Percentiles rank a stretch among this genome's conserved stretches.
These are phyloP conservation scores for Phyllostachys edulis DNA, from an alignment of 176 grass and related monocot genomes.

Conservation along the genomic window DNA sequence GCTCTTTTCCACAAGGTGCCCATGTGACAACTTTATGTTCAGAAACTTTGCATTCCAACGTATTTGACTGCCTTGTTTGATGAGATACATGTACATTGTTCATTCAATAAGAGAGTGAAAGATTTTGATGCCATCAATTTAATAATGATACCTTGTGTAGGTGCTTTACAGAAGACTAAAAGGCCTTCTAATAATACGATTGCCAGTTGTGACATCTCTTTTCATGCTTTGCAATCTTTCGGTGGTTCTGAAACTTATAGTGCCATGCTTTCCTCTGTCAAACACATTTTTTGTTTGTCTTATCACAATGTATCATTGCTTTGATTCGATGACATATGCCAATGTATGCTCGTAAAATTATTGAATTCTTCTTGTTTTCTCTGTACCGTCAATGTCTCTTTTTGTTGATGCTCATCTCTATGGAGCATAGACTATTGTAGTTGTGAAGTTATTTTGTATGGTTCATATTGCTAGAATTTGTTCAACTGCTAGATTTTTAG, in stretches of 20 bases:
- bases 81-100: slow-evolving; percentile 1
- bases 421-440: neutral
- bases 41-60: neutral
- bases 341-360: neutral
- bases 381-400: neutral
- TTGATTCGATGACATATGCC: neutral
- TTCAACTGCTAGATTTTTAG: neutral
- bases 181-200: slow-evolving; percentile 5
- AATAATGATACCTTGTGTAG: neutral
- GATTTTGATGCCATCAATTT: slow-evolving; percentile 4
- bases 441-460: neutral
- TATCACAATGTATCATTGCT: slow-evolving; percentile 1
- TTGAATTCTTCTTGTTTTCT: neutral
- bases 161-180: neutral
- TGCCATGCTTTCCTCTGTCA: slow-evolving; percentile 1
- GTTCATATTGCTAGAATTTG: neutral
- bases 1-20: slow-evolving; percentile 93
- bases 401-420: neutral
- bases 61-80: neutral
- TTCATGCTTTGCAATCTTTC: neutral
- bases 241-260: neutral
- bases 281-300: slow-evolving; percentile 1
- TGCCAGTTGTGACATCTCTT: neutral
- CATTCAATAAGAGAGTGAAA: slow-evolving; percentile 5
- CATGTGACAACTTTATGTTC: slow-evolving; percentile 24